Percentiles rank a stretch among this genome's conserved stretches.
These are phyloP conservation scores for Phytopythium delawarense DNA, from an alignment of 352 stramenopile species.

Conservation along the genomic window DNA sequence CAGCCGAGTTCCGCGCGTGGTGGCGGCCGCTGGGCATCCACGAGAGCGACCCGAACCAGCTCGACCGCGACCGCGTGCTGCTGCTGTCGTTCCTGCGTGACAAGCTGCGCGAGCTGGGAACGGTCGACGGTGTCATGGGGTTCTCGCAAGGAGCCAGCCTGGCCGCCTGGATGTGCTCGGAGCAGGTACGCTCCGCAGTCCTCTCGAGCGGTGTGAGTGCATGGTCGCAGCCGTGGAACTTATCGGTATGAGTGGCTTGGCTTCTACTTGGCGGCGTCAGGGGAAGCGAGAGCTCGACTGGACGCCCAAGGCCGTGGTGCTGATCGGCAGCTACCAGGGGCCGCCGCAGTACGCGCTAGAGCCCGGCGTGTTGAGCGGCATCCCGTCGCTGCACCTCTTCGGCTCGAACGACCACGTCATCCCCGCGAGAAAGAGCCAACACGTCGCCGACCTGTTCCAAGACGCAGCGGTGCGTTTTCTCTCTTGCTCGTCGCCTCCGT, in stretches of 20 bases:
- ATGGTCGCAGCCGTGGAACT: too few species aligned
- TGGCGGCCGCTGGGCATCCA: conserved; percentile 57
- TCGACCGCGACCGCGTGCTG: conserved; percentile 49
- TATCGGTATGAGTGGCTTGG: not conserved
- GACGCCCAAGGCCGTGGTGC: conserved; percentile 60
- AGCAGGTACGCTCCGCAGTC: conserved; percentile 28
- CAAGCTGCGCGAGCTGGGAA: conserved; percentile 50
- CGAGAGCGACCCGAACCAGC: conserved; percentile 34
- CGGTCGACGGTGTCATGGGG: conserved; percentile 74
- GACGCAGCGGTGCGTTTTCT: conserved; percentile 29
- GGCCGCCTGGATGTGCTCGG: conserved; percentile 75
- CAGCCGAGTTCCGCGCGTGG: conserved; percentile 69
- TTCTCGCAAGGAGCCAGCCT: conserved; percentile 82
- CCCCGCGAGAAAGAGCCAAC: conserved; percentile 57
- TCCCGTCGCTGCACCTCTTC: conserved; percentile 72
- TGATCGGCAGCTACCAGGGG: conserved; percentile 74
- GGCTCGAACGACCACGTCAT: conserved; percentile 82
- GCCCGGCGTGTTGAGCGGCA: conserved; percentile 42
- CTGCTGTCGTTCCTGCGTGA: conserved; percentile 54
- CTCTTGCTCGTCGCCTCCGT: not conserved
- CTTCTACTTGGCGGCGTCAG: not conserved
- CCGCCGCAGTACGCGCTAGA: conserved; percentile 50
- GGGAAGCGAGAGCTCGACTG: conserved; percentile 43
- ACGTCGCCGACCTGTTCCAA: conserved; percentile 65
- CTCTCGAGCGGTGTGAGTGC: not conserved